A percentile compares a stretch with the other conserved stretches of the same genome.
Evolutionary conservation across 2,329 filamentous ascomycete genomes (phyloP).

Genomic region (Remersonia thermophila): DNA sequence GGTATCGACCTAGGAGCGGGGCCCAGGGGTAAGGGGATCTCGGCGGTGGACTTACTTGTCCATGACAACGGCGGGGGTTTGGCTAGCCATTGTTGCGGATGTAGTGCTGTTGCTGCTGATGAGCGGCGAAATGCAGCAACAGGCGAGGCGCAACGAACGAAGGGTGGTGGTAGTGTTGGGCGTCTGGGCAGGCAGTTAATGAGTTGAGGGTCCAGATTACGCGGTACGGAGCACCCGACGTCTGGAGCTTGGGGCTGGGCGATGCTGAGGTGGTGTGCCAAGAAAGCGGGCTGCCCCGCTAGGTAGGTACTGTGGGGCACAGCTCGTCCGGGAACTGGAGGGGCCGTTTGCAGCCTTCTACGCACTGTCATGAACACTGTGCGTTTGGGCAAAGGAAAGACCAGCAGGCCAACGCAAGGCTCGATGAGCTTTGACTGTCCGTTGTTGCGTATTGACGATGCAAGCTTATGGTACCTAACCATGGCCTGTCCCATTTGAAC

Average conservation of each 20-base stretch:
- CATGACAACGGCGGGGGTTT: conserved; percentile 99
- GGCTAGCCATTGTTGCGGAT: conserved; percentile 66
- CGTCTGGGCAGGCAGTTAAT: conserved; percentile 8
- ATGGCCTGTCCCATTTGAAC: no score
- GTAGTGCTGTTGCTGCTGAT: conserved; percentile 10
- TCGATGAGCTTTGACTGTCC: no score
- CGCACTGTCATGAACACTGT: not conserved
- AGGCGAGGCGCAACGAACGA: conserved; percentile 1
- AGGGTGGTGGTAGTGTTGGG: conserved; percentile 3
- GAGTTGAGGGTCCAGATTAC: conserved; percentile 18
- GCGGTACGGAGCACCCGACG: conserved; percentile 13
- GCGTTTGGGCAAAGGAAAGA: no score
- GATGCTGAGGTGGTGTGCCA: conserved; percentile 15
- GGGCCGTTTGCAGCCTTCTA: not conserved
- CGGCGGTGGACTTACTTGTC: conserved; percentile 60
- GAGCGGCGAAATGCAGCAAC: conserved; percentile 6
- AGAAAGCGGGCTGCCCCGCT: conserved; percentile 11
- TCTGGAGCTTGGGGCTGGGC: conserved; percentile 1
- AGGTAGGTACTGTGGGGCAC: no score
- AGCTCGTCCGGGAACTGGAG: no score
- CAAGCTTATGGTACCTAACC: no score
- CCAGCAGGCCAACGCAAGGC: no score
- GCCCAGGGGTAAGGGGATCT: conserved; percentile 17
- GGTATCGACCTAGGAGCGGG: conserved; percentile 12
- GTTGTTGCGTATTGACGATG: no score